Base-by-base conservation (phyloP, 306 rosid genomes). In the Quercus dentata region DNA sequence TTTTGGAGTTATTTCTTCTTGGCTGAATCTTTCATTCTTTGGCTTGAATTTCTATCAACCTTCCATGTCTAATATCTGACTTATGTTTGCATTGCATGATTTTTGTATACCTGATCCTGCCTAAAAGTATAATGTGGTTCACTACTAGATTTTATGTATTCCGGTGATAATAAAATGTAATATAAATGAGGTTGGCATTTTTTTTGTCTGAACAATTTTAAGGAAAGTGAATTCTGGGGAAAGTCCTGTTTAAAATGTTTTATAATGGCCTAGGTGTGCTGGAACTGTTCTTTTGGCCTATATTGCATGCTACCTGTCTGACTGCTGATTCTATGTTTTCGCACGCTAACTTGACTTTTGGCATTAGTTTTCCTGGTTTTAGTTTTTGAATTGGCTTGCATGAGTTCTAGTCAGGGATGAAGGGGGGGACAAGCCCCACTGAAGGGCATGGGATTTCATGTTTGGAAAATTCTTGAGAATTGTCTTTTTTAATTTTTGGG, bases 1-100 rank as follows among this genome's bases (percentile, higher is more conserved):
- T 27, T 59, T 33, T 61, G 17, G 68, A 71, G 15, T 71, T 87
- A 51, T n/a, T 68, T 71, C 15, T 67, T 30, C 30, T 72, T 73
- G 25, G 44, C 65, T 79, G 69, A 72, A 55, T 56, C 70, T 56
- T 76, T 61, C 11, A 23, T 67, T 35, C 72, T 67, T n/a, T 67
- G 52, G 5, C 6, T 67, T 67, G 72, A 9, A 67, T 67, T 33
- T 49, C 41, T 67, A 67, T 67, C 19, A 35, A 33, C 72, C 52
- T 18, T 19, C 52, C 21, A 2, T 9, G 72, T 67, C 25, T 67
- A 35, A 35, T 67, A 35, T 67, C 17, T 33, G 52, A 38, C 27
- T 35, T 67, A 7, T 19, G 20, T 18, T 67, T 35, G 30, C 13
- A 14, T 63, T 28, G 69, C 69, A 25, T 63, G 69, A 13, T 63